phyloP scores from a whole-genome alignment of 208 protist species.

The Trypanosoma scelopori region DNA sequence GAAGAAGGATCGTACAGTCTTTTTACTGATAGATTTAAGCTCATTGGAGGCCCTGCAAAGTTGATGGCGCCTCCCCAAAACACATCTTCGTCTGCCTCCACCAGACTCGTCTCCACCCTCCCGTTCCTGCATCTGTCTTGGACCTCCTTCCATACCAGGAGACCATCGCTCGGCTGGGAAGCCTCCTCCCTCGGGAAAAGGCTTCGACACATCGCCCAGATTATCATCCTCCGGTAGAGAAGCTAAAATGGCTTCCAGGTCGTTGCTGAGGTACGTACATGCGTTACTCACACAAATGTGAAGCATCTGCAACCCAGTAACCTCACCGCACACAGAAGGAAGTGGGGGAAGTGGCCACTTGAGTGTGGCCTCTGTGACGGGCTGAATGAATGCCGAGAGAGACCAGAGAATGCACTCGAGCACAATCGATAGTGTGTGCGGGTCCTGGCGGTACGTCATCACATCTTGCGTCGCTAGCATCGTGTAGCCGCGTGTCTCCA shows the following conservation, averaged over 20 bases:
- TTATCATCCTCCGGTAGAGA: slow-evolving; percentile 35
- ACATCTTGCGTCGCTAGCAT: slow-evolving; percentile 56
- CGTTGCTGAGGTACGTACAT: slow-evolving; percentile 53
- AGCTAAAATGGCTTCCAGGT: slow-evolving; percentile 50
- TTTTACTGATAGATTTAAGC: slow-evolving; percentile 37
- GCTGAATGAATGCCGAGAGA: slow-evolving; percentile 37
- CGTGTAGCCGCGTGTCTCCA: slow-evolving; percentile 54
- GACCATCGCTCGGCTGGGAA: background rate
- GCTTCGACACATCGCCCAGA: background rate
- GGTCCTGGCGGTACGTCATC: slow-evolving; percentile 58
- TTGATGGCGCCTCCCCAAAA: slow-evolving; percentile 29
- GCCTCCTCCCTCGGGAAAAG: background rate
- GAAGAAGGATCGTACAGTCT: slow-evolving; percentile 45
- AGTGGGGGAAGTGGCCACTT: slow-evolving; percentile 66
- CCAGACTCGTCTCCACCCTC: slow-evolving; percentile 1
- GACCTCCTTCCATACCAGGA: slow-evolving; percentile 2
- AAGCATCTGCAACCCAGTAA: slow-evolving; percentile 61
- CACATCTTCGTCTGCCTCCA: background rate
- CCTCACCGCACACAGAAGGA: slow-evolving; percentile 49
- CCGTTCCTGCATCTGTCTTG: background rate
- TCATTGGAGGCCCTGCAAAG: slow-evolving; percentile 34
- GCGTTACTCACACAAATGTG: slow-evolving; percentile 77
- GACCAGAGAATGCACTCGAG: slow-evolving; percentile 50
- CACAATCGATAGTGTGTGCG: slow-evolving; percentile 46
- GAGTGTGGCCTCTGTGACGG: slow-evolving; percentile 28